Evolutionary conservation across 2,329 filamentous ascomycete species (phyloP).

Genomic region (Trichoderma guizhouense): DNA sequence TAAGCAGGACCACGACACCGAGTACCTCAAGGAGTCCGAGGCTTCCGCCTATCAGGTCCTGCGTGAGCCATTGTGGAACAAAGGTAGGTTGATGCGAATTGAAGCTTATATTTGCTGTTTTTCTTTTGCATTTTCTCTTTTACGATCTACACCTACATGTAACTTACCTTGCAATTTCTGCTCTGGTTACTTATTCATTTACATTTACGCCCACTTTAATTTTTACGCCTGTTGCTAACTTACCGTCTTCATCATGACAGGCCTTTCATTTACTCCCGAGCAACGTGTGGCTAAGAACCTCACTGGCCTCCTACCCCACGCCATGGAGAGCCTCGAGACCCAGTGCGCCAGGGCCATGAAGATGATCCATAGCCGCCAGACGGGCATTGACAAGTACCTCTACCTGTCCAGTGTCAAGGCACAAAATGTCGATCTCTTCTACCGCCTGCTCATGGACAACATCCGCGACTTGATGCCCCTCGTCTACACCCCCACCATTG

Average conservation of each 20-base stretch:
- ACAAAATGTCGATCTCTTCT: conserved; percentile 78
- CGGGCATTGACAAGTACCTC: conserved; percentile 76
- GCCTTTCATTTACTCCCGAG: conserved; percentile 62
- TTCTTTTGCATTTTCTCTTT: background rate
- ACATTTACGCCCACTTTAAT: background rate
- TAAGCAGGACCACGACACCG: conserved; percentile 50
- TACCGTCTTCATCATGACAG: conserved; percentile 34
- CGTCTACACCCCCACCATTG: conserved; percentile 87
- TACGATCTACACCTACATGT: background rate
- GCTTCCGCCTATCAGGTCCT: conserved; percentile 61
- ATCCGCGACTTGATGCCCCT: conserved; percentile 75
- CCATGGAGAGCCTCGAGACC: conserved; percentile 57
- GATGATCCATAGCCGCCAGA: conserved; percentile 67
- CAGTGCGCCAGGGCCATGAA: conserved; percentile 66
- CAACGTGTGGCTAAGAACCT: conserved; percentile 63
- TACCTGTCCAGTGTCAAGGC: conserved; percentile 74
- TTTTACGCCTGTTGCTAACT: background rate
- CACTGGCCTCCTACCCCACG: conserved; percentile 62
- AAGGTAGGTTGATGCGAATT: conserved; percentile 43
- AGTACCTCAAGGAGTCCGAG: conserved; percentile 50
- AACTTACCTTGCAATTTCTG: background rate
- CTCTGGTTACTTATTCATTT: background rate
- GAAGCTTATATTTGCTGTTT: background rate
- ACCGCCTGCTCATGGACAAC: conserved; percentile 75
- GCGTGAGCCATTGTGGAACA: conserved; percentile 62